These are phyloP conservation scores for Lepidium aucheri DNA, from an alignment of 345 rosid genomes.

Conservation along the genomic window DNA sequence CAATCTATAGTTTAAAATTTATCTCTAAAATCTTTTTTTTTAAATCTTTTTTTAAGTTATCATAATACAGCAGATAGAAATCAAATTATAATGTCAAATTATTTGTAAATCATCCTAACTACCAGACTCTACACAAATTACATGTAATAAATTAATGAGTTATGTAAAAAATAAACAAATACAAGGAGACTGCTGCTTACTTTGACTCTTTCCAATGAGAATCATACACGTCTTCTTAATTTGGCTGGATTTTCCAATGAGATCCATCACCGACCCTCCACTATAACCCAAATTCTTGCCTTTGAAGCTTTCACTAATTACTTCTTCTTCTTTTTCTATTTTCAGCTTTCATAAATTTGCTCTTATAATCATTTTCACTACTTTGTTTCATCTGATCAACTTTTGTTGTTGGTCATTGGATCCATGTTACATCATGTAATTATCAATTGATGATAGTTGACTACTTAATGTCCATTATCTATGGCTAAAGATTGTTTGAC, in stretches of 20 bases:
- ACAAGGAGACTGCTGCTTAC: neutral
- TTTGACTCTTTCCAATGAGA: conserved; percentile 7
- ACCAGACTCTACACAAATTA: no score
- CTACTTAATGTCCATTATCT: neutral
- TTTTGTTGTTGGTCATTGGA: neutral
- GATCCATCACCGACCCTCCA: conserved; percentile 16
- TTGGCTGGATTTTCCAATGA: neutral
- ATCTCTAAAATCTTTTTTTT: no score
- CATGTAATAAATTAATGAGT: neutral
- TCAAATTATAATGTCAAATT: no score
- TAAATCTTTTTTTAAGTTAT: no score
- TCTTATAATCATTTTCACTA: neutral
- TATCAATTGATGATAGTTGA: neutral
- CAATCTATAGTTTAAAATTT: no score
- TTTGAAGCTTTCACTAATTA: conserved; percentile 39
- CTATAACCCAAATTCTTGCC: conserved; percentile 13
- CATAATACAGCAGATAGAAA: no score
- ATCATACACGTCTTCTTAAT: conserved; percentile 6
- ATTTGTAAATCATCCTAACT: no score
- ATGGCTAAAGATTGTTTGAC: neutral
- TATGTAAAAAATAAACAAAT: neutral
- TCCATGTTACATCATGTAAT: neutral
- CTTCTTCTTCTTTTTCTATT: conserved; percentile 3
- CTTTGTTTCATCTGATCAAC: neutral
- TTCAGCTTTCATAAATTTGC: conserved; percentile 9